These are phyloP conservation scores for Penicillium nordicum DNA, from an alignment of 2,329 filamentous ascomycete species.

Conservation along the genomic window DNA sequence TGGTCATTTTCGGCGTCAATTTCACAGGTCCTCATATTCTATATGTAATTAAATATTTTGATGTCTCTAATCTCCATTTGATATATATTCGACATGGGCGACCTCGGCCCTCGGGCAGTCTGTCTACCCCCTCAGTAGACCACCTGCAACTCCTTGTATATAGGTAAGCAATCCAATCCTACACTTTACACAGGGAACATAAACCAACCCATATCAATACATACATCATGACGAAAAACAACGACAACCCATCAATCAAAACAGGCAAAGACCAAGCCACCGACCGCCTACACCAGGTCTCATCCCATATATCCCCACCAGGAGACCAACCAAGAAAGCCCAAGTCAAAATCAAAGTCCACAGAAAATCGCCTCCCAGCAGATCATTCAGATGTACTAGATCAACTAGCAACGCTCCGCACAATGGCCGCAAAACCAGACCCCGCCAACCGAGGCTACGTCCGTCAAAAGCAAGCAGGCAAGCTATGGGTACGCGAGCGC, in stretches of 20 bases:
- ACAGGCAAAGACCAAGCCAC: slow-evolving; percentile 30
- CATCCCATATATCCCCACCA: slow-evolving; percentile 39
- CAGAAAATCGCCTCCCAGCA: slow-evolving; percentile 46
- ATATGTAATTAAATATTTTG: too few relatives aligned
- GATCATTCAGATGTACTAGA: slow-evolving; percentile 61
- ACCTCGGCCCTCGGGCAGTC: slow-evolving; percentile 10
- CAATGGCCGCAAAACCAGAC: slow-evolving; percentile 55
- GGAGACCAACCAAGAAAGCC: slow-evolving; percentile 21
- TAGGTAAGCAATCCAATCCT: not conserved
- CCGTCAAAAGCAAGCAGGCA: slow-evolving; percentile 62
- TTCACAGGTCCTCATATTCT: too few relatives aligned
- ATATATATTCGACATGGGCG: not conserved
- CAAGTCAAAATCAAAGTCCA: slow-evolving; percentile 31
- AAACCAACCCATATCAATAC: not conserved
- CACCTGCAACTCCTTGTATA: not conserved
- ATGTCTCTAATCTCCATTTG: too few relatives aligned
- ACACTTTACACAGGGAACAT: not conserved
- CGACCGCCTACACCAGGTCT: slow-evolving; percentile 49
- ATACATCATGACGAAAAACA: slow-evolving; percentile 9
- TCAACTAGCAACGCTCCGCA: slow-evolving; percentile 53
- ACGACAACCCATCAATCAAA: slow-evolving; percentile 7
- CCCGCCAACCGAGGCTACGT: slow-evolving; percentile 54
- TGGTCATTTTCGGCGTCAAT: too few relatives aligned
- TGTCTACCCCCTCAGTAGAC: slow-evolving; percentile 10
- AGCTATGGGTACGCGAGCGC: slow-evolving; percentile 63